A percentile compares a stretch with the other conserved stretches of the same genome.
Conservation (phyloP, 192 early-diverging fungal species). For the Linnemannia schmuckeri region DNA sequence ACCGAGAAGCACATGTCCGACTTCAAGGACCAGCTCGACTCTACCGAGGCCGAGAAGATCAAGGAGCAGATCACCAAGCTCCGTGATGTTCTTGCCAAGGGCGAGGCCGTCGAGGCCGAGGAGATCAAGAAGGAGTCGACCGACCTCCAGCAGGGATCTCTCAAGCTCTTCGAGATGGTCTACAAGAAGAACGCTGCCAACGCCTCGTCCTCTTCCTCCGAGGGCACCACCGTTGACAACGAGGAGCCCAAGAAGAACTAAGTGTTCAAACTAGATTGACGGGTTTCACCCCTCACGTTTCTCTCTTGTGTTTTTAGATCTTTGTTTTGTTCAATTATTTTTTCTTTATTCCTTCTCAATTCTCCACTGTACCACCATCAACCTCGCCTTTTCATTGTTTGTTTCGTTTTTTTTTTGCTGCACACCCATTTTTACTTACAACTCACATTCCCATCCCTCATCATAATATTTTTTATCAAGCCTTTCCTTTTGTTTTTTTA, state of each 20-base stretch:
- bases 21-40: slow-evolving; percentile 97
- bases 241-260: slow-evolving; percentile 57
- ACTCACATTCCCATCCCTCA: not conserved
- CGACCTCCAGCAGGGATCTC: slow-evolving; percentile 86
- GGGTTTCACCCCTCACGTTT: not conserved
- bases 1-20: slow-evolving; percentile 96
- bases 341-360: slow-evolving; percentile 8
- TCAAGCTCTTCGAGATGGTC: slow-evolving; percentile 98
- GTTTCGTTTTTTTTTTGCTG: slow-evolving; percentile 14
- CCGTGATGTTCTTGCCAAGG: slow-evolving; percentile 83
- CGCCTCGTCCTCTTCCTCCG: slow-evolving; percentile 33
- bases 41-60: slow-evolving; percentile 90
- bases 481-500: slow-evolving; percentile 1
- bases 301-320: slow-evolving; percentile 12
- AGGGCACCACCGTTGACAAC: slow-evolving; percentile 52
- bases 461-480: slow-evolving; percentile 2
- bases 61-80: slow-evolving; percentile 84
- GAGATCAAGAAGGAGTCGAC: slow-evolving; percentile 90
- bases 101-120: slow-evolving; percentile 73
- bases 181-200: slow-evolving; percentile 83
- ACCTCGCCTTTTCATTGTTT: slow-evolving; percentile 6
- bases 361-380: slow-evolving; percentile 32
- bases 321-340: slow-evolving; percentile 13
- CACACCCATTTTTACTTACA: slow-evolving; percentile 18
- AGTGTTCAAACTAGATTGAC: slow-evolving; percentile 9